Percentiles rank a stretch among this genome's conserved stretches.
Evolutionary conservation across 371 early-diverging fungal species (phyloP).

Genomic region (Circinella umbellata): DNA sequence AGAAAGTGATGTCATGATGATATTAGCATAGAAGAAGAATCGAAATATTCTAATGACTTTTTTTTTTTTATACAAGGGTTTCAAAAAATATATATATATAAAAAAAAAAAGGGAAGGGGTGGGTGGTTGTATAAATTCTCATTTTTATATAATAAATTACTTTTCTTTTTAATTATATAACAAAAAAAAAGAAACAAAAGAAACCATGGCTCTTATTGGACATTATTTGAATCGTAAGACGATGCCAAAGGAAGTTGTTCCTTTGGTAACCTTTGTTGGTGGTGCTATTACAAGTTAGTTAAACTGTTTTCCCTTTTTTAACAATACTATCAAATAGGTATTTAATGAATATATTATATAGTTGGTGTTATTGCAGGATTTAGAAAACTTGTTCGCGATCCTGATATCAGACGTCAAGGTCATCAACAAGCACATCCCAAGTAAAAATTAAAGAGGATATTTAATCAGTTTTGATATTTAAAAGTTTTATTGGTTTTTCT

Average conservation of each 20-base stretch:
- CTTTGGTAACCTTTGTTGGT: conserved; percentile 20
- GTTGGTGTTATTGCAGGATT: conserved; percentile 17
- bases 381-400: conserved; percentile 17
- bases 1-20: conserved; percentile 3
- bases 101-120: too few species aligned
- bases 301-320: too few species aligned
- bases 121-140: too few species aligned
- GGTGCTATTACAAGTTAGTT: conserved; percentile 21
- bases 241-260: conserved; percentile 25
- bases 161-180: background rate
- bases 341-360: background rate
- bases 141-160: too few species aligned
- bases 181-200: background rate
- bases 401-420: conserved; percentile 17
- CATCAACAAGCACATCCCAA: conserved; percentile 12
- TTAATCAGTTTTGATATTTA: too few species aligned
- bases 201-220: background rate
- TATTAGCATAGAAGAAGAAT: too few species aligned
- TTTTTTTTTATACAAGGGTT: background rate
- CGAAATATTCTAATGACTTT: too few species aligned
- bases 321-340: too few species aligned
- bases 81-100: background rate
- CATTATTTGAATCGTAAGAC: conserved; percentile 8
- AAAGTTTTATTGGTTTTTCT: too few species aligned
- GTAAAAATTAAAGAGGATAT: background rate